Evolutionary conservation across 2,329 filamentous ascomycete species (phyloP).

Genomic region (Fonsecaea pedrosoi): DNA sequence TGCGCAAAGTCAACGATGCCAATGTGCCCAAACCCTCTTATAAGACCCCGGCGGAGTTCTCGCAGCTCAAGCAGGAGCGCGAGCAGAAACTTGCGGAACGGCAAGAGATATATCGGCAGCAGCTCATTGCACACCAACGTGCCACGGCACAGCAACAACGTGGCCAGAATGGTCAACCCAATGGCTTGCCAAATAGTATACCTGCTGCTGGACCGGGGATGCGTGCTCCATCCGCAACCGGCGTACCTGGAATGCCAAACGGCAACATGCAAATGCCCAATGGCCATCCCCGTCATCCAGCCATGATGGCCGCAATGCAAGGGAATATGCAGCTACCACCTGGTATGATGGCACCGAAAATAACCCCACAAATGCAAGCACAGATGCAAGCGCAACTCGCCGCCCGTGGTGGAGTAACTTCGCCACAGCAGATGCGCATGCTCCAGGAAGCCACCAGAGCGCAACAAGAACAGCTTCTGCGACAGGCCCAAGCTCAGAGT

Average conservation of each 20-base stretch:
- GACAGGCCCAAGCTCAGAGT: conserved; percentile 49
- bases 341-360: conserved; percentile 53
- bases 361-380: conserved; percentile 72
- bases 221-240: conserved; percentile 31
- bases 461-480: conserved; percentile 46
- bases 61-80: conserved; percentile 83
- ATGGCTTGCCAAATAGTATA: conserved; percentile 57
- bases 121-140: conserved; percentile 64
- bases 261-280: conserved; percentile 44
- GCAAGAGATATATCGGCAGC: conserved; percentile 66
- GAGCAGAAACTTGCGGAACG: conserved; percentile 71
- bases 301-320: conserved; percentile 51
- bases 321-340: conserved; percentile 60
- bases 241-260: conserved; percentile 45
- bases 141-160: conserved; percentile 57
- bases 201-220: conserved; percentile 42
- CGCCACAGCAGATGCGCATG: conserved; percentile 56
- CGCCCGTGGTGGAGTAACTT: conserved; percentile 51
- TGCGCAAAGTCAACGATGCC: conserved; percentile 76
- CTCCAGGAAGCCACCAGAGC: conserved; percentile 56
- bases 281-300: conserved; percentile 49
- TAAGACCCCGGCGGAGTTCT: conserved; percentile 88
- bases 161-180: conserved; percentile 51
- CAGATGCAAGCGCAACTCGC: conserved; percentile 69
- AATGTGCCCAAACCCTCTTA: conserved; percentile 59